Evolutionary conservation across 345 rosid species (phyloP).

Genomic region (Euphorbia peplus): DNA sequence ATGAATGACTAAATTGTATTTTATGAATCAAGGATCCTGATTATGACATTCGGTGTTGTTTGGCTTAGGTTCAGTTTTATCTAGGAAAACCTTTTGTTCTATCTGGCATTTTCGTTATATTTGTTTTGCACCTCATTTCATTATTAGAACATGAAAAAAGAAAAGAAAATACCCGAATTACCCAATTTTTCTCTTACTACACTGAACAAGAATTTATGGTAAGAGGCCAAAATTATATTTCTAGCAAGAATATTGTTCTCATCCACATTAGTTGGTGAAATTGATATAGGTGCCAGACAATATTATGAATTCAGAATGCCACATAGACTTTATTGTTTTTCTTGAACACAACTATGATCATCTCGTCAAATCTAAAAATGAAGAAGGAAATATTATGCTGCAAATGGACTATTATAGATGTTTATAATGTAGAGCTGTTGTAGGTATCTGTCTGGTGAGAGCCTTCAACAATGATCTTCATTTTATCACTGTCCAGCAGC

Average conservation of each 20-base stretch:
- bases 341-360: neutral
- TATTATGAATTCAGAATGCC: neutral
- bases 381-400: neutral
- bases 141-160: neutral
- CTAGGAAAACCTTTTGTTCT: neutral
- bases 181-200: neutral
- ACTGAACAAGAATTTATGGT: no score
- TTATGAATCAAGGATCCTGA: neutral
- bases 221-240: no score
- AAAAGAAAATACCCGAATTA: neutral
- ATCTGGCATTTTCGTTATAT: neutral
- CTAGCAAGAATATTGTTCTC: neutral
- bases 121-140: no score
- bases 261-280: neutral
- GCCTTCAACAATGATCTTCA: neutral
- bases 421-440: neutral
- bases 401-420: constrained; percentile 3
- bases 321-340: neutral
- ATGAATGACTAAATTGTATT: neutral
- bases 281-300: neutral
- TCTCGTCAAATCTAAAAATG: neutral
- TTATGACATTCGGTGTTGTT: neutral
- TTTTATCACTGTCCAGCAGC: constrained; percentile 39
- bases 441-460: constrained; percentile 10
- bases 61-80: constrained; percentile 1